Evolutionary conservation across 1,139 yeast genomes (phyloP).

Genomic region (Casaregolazyma suthepensis): DNA sequence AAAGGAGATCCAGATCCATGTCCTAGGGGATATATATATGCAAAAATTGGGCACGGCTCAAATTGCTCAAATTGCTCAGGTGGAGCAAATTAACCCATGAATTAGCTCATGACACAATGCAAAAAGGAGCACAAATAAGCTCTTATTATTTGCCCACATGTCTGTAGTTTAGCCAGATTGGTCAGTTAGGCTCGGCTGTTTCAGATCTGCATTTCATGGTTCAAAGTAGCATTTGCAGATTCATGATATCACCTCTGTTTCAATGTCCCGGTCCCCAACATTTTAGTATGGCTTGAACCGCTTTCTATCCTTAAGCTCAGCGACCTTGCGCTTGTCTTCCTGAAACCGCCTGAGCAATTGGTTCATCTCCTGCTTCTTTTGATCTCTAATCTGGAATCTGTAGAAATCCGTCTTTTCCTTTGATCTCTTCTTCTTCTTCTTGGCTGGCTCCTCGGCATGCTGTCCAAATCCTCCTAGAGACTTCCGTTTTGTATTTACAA

Average conservation of each 20-base stretch:
- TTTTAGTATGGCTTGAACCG: slow-evolving; percentile 76
- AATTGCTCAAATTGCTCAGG: not conserved
- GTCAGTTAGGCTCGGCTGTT: too few relatives aligned
- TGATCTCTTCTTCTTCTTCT: slow-evolving; percentile 53
- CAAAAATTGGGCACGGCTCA: not conserved
- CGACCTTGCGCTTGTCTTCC: slow-evolving; percentile 82
- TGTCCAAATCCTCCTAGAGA: slow-evolving; percentile 41
- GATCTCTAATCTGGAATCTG: slow-evolving; percentile 91
- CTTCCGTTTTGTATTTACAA: slow-evolving; percentile 80
- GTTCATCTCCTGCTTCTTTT: slow-evolving; percentile 88
- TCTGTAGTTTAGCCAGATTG: not conserved
- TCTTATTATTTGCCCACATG: not conserved
- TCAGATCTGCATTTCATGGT: not conserved
- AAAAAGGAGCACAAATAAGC: not conserved
- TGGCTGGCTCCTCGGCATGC: slow-evolving; percentile 35
- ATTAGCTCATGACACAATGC: not conserved
- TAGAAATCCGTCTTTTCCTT: slow-evolving; percentile 90
- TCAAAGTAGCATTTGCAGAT: not conserved
- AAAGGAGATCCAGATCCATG: not conserved
- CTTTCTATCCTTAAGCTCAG: slow-evolving; percentile 69
- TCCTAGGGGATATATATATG: not conserved
- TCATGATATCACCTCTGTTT: too few relatives aligned
- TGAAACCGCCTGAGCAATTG: slow-evolving; percentile 76
- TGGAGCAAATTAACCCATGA: not conserved
- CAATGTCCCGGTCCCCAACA: not conserved